Conservation (phyloP, 2,329 filamentous ascomycete genomes). For the Diplodia corticola region DNA sequence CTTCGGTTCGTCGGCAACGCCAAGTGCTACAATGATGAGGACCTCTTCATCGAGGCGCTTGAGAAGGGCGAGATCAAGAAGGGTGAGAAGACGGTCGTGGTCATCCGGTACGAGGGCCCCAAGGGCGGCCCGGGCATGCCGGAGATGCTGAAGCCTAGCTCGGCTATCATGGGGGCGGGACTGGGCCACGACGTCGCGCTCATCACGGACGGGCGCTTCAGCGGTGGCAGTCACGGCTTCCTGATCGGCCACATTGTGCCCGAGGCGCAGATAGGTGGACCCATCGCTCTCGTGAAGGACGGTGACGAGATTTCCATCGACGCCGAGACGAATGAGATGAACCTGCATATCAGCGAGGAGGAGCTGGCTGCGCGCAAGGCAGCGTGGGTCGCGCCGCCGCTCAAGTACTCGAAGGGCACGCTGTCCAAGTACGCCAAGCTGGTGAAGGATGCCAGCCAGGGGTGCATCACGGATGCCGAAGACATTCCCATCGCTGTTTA, state of each 20-base stretch:
- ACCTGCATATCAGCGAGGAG: constrained; percentile 64
- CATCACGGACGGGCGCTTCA: constrained; percentile 74
- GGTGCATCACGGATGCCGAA: constrained; percentile 57
- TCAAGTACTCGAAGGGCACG: constrained; percentile 61
- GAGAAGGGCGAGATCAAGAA: constrained; percentile 70
- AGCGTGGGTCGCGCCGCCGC: constrained; percentile 53
- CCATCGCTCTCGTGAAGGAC: constrained; percentile 78
- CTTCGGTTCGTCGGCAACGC: constrained; percentile 67
- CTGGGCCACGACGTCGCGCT: constrained; percentile 73
- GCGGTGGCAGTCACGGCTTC: constrained; percentile 81
- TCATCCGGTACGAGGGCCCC: constrained; percentile 73
- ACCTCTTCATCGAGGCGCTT: constrained; percentile 66
- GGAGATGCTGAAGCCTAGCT: constrained; percentile 72
- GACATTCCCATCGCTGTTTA: constrained; percentile 11
- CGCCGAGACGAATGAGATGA: constrained; percentile 69
- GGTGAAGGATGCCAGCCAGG: constrained; percentile 59
- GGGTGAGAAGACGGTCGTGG: constrained; percentile 74
- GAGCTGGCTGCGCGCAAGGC: constrained; percentile 57
- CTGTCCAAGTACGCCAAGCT: constrained; percentile 60
- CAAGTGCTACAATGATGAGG: constrained; percentile 69
- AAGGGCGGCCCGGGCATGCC: constrained; percentile 75
- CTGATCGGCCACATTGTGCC: constrained; percentile 86
- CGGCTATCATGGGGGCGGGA: constrained; percentile 72
- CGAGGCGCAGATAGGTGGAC: constrained; percentile 81
- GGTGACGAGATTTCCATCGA: constrained; percentile 82